Base-by-base conservation (phyloP, 208 protist species). In the Crithidia bombi region DNA sequence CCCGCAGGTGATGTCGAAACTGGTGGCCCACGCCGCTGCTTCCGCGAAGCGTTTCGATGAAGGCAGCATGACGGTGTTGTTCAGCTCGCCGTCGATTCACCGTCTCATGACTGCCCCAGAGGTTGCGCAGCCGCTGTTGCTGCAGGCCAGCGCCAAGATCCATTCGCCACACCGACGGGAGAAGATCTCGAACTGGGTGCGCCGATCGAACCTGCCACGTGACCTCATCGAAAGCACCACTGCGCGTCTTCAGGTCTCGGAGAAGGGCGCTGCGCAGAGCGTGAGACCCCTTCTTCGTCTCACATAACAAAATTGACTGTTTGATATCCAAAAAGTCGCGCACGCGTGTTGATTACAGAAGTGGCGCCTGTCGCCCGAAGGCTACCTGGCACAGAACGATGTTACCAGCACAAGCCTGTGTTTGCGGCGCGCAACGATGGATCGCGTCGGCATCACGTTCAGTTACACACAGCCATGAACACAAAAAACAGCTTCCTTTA, bases 71-170 rank as follows among this genome's bases (percentile, higher is more conserved):
- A 69, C 73, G 17, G 51, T 87, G 51, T 69, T 96, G 9, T 92
- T 96, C 71, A 79, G 75, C 67, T 64, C 83, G 1, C 85, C 88
- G 9, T 78, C 78, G 3, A 65, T 93, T 39, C 89, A 94, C 65
- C 85, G 91, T 7, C 61, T 94, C 33, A 75, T 94, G 55, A 41
- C 50, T 19, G 69, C 63, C 3, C 50, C 70, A 25, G 76, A 80
- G n/a, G 72, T 93, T 32, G 81, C 91, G 28, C 52, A 73, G 50
- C 91, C 91, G 25, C 73, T 96, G 47, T 69, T 94, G 11, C 73
- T 88, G 26, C 80, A 81, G 47, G 88, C 87, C 3, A 71, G 77
- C 12, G 49, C 47, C 15, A 83, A 83, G 55, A 66, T 85, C 0
- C 74, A 64, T 25, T 92, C 87, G 6, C 66, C 73, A 12, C 73